Percentiles rank a stretch among this genome's conserved stretches.
These are phyloP conservation scores for Persicaria maculosa DNA, from an alignment of 148 eudicot species.

Conservation along the genomic window DNA sequence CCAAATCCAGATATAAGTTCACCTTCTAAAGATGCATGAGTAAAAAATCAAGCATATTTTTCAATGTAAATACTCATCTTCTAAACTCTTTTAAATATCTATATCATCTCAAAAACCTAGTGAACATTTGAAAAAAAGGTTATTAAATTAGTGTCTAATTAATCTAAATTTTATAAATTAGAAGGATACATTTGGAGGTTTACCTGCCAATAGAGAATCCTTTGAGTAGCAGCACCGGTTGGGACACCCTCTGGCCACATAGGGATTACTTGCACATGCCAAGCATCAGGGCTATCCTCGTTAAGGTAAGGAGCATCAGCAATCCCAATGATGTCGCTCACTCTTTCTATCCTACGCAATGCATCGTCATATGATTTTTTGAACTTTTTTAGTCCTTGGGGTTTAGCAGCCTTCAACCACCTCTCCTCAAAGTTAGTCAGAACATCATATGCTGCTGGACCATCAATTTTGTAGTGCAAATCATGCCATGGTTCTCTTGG, in stretches of 20 bases:
- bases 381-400: conserved; percentile 68
- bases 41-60: neutral
- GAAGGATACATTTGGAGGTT: neutral
- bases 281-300: conserved; percentile 66
- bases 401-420: conserved; percentile 82
- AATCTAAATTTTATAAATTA: neutral
- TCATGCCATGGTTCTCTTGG: conserved; percentile 99
- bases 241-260: conserved; percentile 99
- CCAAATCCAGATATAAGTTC: neutral
- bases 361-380: conserved; percentile 65
- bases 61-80: neutral
- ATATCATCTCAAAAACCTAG: neutral
- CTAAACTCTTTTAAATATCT: neutral
- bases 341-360: conserved; percentile 64
- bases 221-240: conserved; percentile 73
- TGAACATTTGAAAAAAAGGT: no score
- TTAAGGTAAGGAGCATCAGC: conserved; percentile 45
- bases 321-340: conserved; percentile 62
- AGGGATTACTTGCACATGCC: conserved; percentile 98
- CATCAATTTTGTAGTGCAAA: conserved; percentile 87
- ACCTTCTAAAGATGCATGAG: neutral
- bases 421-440: conserved; percentile 85
- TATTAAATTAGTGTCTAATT: no score
- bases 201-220: conserved; percentile 97
- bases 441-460: conserved; percentile 96